A percentile compares a stretch with the other conserved stretches of the same genome.
These are phyloP conservation scores for Sphaerulina vaccinii DNA, from an alignment of 2,329 filamentous ascomycete genomes.

Conservation along the genomic window DNA sequence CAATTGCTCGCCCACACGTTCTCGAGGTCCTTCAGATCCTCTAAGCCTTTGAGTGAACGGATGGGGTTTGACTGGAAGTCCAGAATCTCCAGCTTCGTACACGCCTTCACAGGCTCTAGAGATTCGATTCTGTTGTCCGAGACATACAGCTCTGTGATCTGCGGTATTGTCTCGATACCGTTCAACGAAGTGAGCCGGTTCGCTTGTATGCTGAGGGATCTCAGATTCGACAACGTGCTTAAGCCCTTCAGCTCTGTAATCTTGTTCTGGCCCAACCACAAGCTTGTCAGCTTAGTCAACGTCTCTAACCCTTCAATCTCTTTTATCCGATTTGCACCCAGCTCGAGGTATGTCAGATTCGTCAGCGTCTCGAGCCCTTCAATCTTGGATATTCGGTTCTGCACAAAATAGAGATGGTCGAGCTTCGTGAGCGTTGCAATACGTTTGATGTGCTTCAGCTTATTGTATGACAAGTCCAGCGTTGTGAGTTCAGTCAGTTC, in stretches of 20 bases:
- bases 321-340: conserved; percentile 88
- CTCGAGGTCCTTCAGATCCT: conserved; percentile 68
- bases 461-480: conserved; percentile 96
- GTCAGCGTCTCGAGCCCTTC: conserved; percentile 76
- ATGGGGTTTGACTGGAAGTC: conserved; percentile 91
- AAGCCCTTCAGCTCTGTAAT: conserved; percentile 81
- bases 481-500: conserved; percentile 70
- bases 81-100: conserved; percentile 66
- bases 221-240: conserved; percentile 71
- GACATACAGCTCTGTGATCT: conserved; percentile 90
- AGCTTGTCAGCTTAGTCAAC: conserved; percentile 74
- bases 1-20: conserved; percentile 97
- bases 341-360: conserved; percentile 77
- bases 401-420: conserved; percentile 84
- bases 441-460: conserved; percentile 97
- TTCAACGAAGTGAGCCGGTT: conserved; percentile 82
- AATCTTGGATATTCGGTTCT: conserved; percentile 88
- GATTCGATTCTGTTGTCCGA: conserved; percentile 87
- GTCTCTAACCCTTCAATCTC: conserved; percentile 83
- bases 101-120: conserved; percentile 63
- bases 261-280: conserved; percentile 97
- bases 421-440: conserved; percentile 74
- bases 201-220: conserved; percentile 89
- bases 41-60: conserved; percentile 69
- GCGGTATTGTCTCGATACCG: conserved; percentile 69